Base-by-base conservation (phyloP, 208 protist species). In the Trypanosoma melophagium region DNA sequence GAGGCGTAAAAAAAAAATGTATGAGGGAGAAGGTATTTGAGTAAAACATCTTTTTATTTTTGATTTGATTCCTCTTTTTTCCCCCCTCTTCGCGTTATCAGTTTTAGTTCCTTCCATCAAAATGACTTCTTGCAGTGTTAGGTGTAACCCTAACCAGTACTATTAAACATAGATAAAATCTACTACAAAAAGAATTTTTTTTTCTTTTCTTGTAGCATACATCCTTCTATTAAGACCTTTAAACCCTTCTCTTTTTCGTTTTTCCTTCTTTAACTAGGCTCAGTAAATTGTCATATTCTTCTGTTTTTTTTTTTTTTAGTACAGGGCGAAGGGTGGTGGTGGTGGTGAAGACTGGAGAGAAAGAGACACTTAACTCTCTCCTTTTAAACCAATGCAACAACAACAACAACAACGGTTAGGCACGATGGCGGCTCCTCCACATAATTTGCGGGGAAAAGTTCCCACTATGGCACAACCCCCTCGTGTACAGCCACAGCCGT, bases 381-480 rank as follows among this genome's bases (percentile, higher is more conserved):
- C 16, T 47, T 22, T 45, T 40, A 7, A 12, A 62, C 25, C 4
- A 51, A 69, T 69, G 64, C 38, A 52, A 51, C 62, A 59, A 25
- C 24, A 53, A 40, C 40, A 68, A 14, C n/a, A 12, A 25, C 7
- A 13, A 28, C n/a, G 31, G 17, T 7, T 16, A 41, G 8, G 31
- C 4, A 59, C 28, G 42, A 59, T 41, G 54, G 19, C 5, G 17
- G 10, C 40, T 42, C 54, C 21, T 41, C 28, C 19, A 31, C 54
- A 59, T 55, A 31, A 22, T 55, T 13, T 25, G 1, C 47, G 49
- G 13, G 50, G 24, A 9, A 58, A 49, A 7, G 12, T 12, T 19
- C 7, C 17, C 2, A 28, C 7, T 1, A 41, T 52, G 17, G 21
- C 63, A 24, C 24, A 9, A 35, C 19, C 52, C 0, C 13, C n/a